Conservation (phyloP, 2,329 filamentous ascomycete species). For the Alternaria hordeiaustralica region DNA sequence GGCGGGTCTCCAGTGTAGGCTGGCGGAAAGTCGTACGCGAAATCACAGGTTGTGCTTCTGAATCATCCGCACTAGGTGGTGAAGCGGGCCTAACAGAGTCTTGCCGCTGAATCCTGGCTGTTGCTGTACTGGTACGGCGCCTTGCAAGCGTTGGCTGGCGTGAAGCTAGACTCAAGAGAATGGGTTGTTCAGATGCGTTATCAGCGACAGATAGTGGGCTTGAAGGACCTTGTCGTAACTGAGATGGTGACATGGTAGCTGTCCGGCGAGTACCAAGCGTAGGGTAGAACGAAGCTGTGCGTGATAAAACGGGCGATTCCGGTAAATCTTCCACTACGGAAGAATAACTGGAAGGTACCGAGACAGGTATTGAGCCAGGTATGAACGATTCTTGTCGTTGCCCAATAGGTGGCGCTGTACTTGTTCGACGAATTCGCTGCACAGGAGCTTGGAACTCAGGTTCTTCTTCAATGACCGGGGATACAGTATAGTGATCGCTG, state of each 20-base stretch:
- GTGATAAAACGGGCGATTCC: neutral
- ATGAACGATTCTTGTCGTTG: neutral
- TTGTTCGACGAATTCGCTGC: neutral
- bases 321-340: neutral
- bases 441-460: neutral
- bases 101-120: neutral
- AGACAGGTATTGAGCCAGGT: neutral
- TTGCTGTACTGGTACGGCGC: neutral
- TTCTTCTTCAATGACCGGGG: neutral
- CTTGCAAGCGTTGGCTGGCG: neutral
- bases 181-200: neutral
- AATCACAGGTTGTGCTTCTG: neutral
- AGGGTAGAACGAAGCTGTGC: neutral
- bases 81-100: neutral
- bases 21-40: neutral
- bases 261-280: neutral
- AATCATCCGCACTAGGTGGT: constrained; percentile 8
- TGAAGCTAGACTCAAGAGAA: neutral
- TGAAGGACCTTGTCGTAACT: neutral
- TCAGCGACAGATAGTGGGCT: neutral
- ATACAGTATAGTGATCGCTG: neutral
- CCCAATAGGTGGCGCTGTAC: neutral
- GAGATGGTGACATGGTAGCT: neutral
- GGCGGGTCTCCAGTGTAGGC: neutral
- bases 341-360: neutral